Conservation (phyloP, 2,329 filamentous ascomycete species). For the Pseudogymnoascus sp. region DNA sequence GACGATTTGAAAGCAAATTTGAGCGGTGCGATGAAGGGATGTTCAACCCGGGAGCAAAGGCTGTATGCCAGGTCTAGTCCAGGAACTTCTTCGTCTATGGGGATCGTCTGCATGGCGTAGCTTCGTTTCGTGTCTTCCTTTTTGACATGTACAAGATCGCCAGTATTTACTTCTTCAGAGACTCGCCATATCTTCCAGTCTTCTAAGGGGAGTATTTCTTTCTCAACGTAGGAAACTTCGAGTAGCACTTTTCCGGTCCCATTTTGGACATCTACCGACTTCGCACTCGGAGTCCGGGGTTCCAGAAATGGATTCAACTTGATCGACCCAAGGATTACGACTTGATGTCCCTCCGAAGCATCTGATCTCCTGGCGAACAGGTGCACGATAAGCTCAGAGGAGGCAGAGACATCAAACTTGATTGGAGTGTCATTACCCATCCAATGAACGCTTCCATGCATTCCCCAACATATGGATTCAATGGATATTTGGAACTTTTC, state of each 20-base stretch:
- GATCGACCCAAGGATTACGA: constrained; percentile 85
- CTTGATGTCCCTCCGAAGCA: constrained; percentile 76
- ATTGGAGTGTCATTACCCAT: constrained; percentile 93
- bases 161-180: neutral
- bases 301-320: constrained; percentile 86
- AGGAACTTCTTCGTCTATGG: constrained; percentile 94
- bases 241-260: constrained; percentile 79
- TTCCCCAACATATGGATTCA: constrained; percentile 83
- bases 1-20: constrained; percentile 98
- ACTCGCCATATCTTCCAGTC: constrained; percentile 64
- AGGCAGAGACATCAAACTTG: constrained; percentile 92
- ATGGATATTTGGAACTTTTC: constrained; percentile 97
- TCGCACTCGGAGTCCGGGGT: constrained; percentile 63
- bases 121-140: constrained; percentile 94
- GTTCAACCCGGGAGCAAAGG: constrained; percentile 93
- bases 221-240: constrained; percentile 88
- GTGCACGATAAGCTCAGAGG: constrained; percentile 78
- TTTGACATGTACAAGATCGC: constrained; percentile 36
- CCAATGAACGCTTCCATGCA: constrained; percentile 82
- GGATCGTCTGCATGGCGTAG: constrained; percentile 92
- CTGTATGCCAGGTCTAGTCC: constrained; percentile 91
- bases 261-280: constrained; percentile 84
- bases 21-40: constrained; percentile 91
- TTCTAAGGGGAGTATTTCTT: constrained; percentile 50
- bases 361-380: constrained; percentile 63